Evolutionary conservation across 2,329 filamentous ascomycete genomes (phyloP), one percentile per base, ranked within the genome.

Genomic region (Trichoderma harzianum): DNA sequence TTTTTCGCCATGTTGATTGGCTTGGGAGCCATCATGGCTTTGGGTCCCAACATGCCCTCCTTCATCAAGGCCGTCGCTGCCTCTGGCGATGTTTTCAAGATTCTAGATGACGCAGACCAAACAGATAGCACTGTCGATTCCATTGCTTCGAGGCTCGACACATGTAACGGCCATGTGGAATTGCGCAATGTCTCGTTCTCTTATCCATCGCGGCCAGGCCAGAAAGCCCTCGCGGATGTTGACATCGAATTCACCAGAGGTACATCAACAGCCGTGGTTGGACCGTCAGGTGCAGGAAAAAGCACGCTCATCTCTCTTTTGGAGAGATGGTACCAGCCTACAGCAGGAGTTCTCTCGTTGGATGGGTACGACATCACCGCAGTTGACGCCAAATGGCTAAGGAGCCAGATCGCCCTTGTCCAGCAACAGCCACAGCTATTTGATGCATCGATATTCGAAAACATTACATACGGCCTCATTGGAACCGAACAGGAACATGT

Each of bases 191-290:
- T 88, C 8, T 78, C 77, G 43, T 88, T 88, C 72, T 78, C 83
- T 2, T 89, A 89, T 74, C 87, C 87, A 36, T 82, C 90, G 5
- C 85, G 91, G 1, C 88, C 89, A 0, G 82, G 81, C 43, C 78
- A 81, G 26, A 76, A 77, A 24, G 81, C 84, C 2, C 74, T 85
- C 2, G 72, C 81, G 24, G 74, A 76, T 2, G 72, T 85, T 21
- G 76, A 77, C 55, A 73, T 85, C 3, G 74, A 66, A 0, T 78
- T 85, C 81, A 86, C 71, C 11, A 76, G 79, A 5, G 77, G 79
- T 47, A 82, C 84, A 73, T 80, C 81, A 63, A 88, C 86, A 0
- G 87, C 87, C 8, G 81, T 89, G 28, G 86, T 89, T 1, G 87
- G 87, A 0, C 81, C 84, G 2, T 86, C 84, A 24, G 87, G 87